Evolutionary conservation across 2,329 filamentous ascomycete genomes (phyloP), one percentile per base, ranked within the genome.

Genomic region (Alternaria triticina): DNA sequence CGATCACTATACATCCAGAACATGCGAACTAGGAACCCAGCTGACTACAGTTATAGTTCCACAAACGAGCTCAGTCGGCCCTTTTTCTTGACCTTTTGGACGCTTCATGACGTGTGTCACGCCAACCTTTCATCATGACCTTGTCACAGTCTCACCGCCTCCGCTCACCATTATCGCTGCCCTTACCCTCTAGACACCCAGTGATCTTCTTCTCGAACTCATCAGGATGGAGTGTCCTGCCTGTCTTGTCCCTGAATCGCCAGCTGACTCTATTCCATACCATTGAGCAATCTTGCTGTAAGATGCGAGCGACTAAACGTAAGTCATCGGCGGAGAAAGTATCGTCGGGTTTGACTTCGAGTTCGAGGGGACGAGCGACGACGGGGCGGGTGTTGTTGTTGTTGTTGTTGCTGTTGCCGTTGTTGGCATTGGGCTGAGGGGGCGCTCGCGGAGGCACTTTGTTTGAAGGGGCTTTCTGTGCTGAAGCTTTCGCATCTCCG

Each of bases 221-320:
- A 4, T 82, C 78, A 1, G 82, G 77, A 65, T 81, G 77, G 25
- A 86, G 67, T 4, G 77, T 74, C 44, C 83, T 77, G 3, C 84
- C 84, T 2, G 84, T 87, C 73, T 81, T 81, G 57, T 85, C 83
- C 57, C 77, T 82, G 76, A 86, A 86, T 23, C 77, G 74, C 55
- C 80, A 82, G 50, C 82, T 82, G 3, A 87, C 75, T 6, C 82
- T 73, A 13, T 82, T 64, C 85, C 85, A 87, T 45, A 81, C 80
- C 66, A 80, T 71, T 33, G 76, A 71, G 57, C 80, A 73, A 67
- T 85, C 84, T 49, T 79, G 75, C 56, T 78, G 75, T 43, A 85
- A 74, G 23, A 86, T 77, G 23, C 78, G 73, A 36, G 81, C 81
- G 17, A 87, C 74, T 9, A 82, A 72, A 17, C 78, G 74, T 20